These are phyloP conservation scores for Whalleya microplaca DNA, from an alignment of 2,329 filamentous ascomycete genomes.

Conservation along the genomic window DNA sequence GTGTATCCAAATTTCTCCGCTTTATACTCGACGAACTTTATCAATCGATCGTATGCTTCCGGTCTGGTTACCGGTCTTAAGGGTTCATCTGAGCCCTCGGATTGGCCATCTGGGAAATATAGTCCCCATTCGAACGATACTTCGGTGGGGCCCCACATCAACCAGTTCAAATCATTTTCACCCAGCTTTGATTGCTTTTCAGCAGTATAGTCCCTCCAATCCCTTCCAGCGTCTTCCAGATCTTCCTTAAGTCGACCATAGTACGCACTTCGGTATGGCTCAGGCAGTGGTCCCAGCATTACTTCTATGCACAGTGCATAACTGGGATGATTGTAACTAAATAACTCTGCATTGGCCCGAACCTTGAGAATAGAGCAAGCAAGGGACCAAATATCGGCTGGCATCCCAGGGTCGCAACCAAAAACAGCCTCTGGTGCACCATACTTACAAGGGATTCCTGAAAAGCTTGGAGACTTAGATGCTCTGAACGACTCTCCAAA, in stretches of 20 bases:
- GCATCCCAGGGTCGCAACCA: background rate
- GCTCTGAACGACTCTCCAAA: constrained; percentile 5
- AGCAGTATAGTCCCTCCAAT: no score
- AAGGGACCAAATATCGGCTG: constrained; percentile 5
- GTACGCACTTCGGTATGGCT: background rate
- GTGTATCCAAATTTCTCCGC: no score
- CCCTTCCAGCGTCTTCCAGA: no score
- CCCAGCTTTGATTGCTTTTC: no score
- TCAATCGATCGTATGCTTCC: no score
- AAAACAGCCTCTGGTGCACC: constrained; percentile 4
- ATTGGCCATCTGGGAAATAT: no score
- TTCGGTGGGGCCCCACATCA: no score
- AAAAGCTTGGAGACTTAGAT: background rate
- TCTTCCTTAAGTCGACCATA: background rate
- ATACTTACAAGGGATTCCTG: background rate
- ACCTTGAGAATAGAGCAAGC: background rate
- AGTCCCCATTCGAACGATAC: no score
- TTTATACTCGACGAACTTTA: no score
- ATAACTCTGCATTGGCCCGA: background rate
- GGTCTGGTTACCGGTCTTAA: no score
- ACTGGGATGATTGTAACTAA: background rate
- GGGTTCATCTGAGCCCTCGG: no score
- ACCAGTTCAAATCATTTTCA: no score
- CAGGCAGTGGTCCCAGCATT: background rate
- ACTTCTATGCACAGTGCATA: background rate